Percentiles rank a stretch among this genome's conserved stretches.
Conservation (phyloP, 176 grass and related monocot genomes). For the Phragmites australis region DNA sequence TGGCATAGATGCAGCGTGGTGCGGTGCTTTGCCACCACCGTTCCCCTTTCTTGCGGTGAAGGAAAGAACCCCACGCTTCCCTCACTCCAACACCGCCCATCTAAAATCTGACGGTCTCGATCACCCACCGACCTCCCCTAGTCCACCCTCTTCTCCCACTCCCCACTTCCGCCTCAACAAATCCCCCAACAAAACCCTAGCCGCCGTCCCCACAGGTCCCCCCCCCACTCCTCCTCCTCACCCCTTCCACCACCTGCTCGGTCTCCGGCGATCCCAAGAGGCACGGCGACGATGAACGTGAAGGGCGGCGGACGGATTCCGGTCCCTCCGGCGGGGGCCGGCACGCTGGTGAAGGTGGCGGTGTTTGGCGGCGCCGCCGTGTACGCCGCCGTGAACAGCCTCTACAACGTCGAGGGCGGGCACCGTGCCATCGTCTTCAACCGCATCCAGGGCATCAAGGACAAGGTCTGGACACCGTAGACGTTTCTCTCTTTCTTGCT, state of each 20-base stretch:
- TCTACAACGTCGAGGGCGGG: constrained; percentile 87
- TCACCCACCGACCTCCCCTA: neutral
- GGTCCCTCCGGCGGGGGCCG: constrained; percentile 44
- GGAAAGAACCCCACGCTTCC: constrained; percentile 32
- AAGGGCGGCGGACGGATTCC: constrained; percentile 54
- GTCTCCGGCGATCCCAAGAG: neutral
- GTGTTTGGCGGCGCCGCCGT: constrained; percentile 66
- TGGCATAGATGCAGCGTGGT: no score
- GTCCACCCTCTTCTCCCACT: neutral
- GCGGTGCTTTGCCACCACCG: no score
- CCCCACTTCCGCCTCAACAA: neutral
- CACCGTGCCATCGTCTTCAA: constrained; percentile 93
- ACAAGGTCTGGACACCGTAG: constrained; percentile 43
- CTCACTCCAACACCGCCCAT: neutral
- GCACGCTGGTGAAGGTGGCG: constrained; percentile 54
- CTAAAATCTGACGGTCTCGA: neutral
- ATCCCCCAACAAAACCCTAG: constrained; percentile 42
- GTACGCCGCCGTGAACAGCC: constrained; percentile 68
- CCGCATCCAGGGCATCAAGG: constrained; percentile 75
- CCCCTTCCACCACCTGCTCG: neutral
- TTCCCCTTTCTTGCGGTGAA: constrained; percentile 23
- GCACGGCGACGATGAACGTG: constrained; percentile 57
- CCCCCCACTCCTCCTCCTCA: neutral
- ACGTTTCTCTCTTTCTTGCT: neutral
- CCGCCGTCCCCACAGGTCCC: neutral